Evolutionary conservation across 495 filamentous ascomycete species (phyloP), one percentile per base, ranked within the genome.

Genomic region (Aspergillus campestris): DNA sequence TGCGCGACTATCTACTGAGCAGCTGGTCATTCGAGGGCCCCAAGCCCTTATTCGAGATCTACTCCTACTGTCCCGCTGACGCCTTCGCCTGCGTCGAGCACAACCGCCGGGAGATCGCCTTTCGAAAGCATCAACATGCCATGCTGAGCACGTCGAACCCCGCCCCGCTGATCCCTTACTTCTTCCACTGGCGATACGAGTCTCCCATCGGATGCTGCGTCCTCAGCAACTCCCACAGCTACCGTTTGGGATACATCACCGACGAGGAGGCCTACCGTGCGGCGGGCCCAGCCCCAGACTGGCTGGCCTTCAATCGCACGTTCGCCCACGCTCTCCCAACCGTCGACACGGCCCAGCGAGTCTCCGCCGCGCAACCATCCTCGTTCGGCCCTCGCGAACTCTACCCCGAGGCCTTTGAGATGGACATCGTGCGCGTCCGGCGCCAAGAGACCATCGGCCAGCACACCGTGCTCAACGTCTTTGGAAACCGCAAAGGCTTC

Each of bases 61-160:
- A 59, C 34, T 45, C 49, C 28, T 51, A 46, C 29, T 28, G 42
- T 18, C 56, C 42, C 35, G 48, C 56, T 5, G 53, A 59, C 33
- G 41, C 29, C 14, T 59, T 53, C 28, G 45, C 50, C 36, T 59
- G 53, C 13, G 45, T 59, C 29, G 56, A 59, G 34, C 50, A 59
- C 41, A 37, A 57, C 24, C 43, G 53, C n/a, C 42, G 43, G 0
- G 56, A 59, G 49, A 52, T 59, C 33, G 56, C 56, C 13, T 45
- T 42, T 42, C 56, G 56, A 24, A 59, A 59, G 50, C 40, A 46
- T 13, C 52, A 45, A 44, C 45, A 55, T 24, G 1, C 18, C 32
- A 44, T n/a, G 30, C 41, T 41, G 31, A 41, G 41, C 5, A 42
- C 35, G 11, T n/a, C 38, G 3, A 51, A 51, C 42, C 44, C 44